Evolutionary conservation across 148 eudicot genomes (phyloP), one percentile per base, ranked within the genome.

Genomic region (Chenopodium suecicum): DNA sequence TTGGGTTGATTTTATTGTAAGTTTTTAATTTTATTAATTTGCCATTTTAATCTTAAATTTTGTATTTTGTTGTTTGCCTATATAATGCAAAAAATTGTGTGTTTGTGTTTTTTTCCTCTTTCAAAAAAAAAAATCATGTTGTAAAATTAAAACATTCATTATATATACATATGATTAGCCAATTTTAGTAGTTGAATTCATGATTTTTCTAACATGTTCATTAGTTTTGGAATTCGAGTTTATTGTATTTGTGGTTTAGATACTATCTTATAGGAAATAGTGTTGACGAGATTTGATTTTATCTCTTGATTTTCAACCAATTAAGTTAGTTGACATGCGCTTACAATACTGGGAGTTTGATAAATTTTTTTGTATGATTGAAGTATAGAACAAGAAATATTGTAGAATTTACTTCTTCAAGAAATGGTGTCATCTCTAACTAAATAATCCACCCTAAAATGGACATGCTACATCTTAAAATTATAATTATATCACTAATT

Each of bases 101-200:
- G 17, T 56, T 3, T 56, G 62, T 56, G 62, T 56, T 4, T 0
- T 70, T 70, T 70, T 1, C 2, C 16, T 3, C 2, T 37, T 37
- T 27, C 29, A 27, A 27, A 27, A 27, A 27, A 27, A 27, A 27
- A 17, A 19, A 10, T 8, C 7, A 69, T 69, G n/a, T 2, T 66
- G 62, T 17, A 56, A 16, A 70, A 41, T 37, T 20, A 37, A 41
- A 25, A 19, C 41, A 17, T 70, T 70, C 12, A 20, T 70, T 20
- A 70, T 70, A 41, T 20, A 70, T 70, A 41, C 50, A 37, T 70
- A 37, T 70, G 3, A 70, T 70, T 70, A 70, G 74, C 48, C 25
- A 37, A 19, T 37, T 70, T 37, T 5, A 31, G 23, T 37, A 37
- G 20, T 34, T 7, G 20, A 37, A 2, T 70, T 70, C 7, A 0